These are phyloP conservation scores for Leucosporidium yakuticum DNA, from an alignment of 768 basidiomycete genomes.

Conservation along the genomic window DNA sequence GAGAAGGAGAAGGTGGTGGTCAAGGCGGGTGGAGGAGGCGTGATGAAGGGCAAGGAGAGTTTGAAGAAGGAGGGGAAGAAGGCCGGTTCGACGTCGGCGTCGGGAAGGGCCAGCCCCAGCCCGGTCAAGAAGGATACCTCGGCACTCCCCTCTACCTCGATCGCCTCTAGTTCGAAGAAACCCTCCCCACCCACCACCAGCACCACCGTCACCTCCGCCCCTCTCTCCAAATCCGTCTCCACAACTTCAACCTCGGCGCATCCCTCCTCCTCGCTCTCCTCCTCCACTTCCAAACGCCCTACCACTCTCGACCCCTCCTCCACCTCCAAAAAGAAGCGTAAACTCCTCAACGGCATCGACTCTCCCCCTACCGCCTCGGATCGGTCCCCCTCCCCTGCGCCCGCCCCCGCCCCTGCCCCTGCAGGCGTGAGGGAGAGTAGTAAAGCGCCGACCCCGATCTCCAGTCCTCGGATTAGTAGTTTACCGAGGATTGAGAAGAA, in stretches of 20 bases:
- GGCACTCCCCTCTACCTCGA: too few species aligned
- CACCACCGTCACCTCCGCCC: too few species aligned
- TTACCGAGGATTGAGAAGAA: not conserved
- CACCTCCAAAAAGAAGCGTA: slow-evolving; percentile 16
- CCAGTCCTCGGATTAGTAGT: not conserved
- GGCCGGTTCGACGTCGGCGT: not conserved
- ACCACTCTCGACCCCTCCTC: too few species aligned
- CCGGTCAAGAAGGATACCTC: not conserved
- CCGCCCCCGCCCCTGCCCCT: too few species aligned
- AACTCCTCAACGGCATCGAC: not conserved
- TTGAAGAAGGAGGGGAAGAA: slow-evolving; percentile 23
- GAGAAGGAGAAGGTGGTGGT: not conserved
- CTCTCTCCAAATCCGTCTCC: too few species aligned
- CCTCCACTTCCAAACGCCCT: too few species aligned
- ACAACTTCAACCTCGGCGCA: too few species aligned
- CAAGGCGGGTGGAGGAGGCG: slow-evolving; percentile 14
- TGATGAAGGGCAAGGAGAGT: slow-evolving; percentile 30
- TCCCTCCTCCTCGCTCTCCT: too few species aligned
- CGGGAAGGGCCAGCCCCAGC: not conserved
- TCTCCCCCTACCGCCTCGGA: too few species aligned
- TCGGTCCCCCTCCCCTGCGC: not conserved
- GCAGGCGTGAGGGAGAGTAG: too few species aligned
- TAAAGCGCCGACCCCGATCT: not conserved
- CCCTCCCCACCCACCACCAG: too few species aligned
- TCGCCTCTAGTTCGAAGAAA: too few species aligned